These are phyloP conservation scores for Phyllosticta capitalensis DNA, from an alignment of 2,329 filamentous ascomycete genomes.

Conservation along the genomic window DNA sequence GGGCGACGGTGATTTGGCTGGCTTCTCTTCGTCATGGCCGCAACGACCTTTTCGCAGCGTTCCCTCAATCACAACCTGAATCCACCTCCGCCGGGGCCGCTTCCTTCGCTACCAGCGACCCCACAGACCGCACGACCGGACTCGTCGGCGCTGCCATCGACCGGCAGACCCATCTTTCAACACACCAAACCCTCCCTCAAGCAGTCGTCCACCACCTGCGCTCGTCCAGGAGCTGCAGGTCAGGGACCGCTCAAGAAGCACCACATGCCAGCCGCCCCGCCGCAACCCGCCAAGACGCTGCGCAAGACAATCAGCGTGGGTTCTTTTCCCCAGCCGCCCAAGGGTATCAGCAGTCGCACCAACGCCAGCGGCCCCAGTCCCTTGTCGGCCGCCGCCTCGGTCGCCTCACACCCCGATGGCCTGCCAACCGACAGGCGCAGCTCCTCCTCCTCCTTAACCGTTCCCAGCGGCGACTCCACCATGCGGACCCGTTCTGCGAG, in stretches of 20 bases:
- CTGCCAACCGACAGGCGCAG: slow-evolving; percentile 25
- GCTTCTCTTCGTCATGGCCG: neutral
- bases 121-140: neutral
- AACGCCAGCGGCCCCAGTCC: slow-evolving; percentile 51
- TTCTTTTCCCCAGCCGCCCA: slow-evolving; percentile 83
- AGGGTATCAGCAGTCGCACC: slow-evolving; percentile 43
- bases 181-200: slow-evolving; percentile 6
- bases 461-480: slow-evolving; percentile 22
- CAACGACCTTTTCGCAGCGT: neutral
- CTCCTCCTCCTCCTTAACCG: slow-evolving; percentile 19
- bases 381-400: slow-evolving; percentile 39
- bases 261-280: slow-evolving; percentile 12
- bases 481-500: slow-evolving; percentile 22
- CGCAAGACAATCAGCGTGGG: slow-evolving; percentile 90
- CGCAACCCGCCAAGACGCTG: slow-evolving; percentile 52
- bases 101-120: slow-evolving; percentile 3
- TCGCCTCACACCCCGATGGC: slow-evolving; percentile 15
- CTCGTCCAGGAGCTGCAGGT: neutral
- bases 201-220: slow-evolving; percentile 1
- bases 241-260: slow-evolving; percentile 15
- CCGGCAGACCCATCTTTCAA: slow-evolving; percentile 6
- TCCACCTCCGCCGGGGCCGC: neutral
- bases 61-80: neutral
- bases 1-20: neutral
- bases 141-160: slow-evolving; percentile 12